phyloP scores from a whole-genome alignment of 768 basidiomycete genomes.

The Tylopilus vinaceipallidus region DNA sequence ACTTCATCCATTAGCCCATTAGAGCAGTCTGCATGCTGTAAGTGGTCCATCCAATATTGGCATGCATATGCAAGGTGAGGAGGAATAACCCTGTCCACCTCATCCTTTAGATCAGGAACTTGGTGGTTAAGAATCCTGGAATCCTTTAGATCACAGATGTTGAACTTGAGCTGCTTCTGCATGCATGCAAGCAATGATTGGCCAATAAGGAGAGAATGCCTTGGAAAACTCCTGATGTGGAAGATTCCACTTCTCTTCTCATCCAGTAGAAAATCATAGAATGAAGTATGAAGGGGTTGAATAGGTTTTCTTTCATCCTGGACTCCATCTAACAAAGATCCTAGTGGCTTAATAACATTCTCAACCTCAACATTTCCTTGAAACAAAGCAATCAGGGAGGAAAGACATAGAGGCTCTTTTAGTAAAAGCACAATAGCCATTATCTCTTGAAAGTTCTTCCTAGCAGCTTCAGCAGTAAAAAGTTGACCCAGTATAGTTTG shows the following conservation, averaged over 20 bases:
- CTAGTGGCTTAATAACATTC: not conserved
- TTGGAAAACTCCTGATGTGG: not conserved
- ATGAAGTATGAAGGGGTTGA: not conserved
- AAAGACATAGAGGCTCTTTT: not conserved
- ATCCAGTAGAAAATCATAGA: not conserved
- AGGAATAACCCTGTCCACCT: not conserved
- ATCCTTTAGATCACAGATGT: not conserved
- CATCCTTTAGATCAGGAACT: not conserved
- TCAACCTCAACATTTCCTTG: not conserved
- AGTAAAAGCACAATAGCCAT: constrained; percentile 9
- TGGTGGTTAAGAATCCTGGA: not conserved
- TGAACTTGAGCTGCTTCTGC: not conserved
- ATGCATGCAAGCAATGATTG: constrained; percentile 7
- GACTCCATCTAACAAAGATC: not conserved
- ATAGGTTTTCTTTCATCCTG: not conserved
- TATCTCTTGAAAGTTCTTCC: not conserved
- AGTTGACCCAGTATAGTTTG: not conserved
- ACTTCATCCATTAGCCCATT: not conserved
- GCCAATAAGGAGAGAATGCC: not conserved
- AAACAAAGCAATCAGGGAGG: not conserved
- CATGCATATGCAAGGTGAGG: not conserved
- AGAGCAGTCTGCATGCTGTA: not conserved
- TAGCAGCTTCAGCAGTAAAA: not conserved
- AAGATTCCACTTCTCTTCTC: not conserved
- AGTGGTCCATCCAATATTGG: not conserved